phyloP scores from a whole-genome alignment of 495 filamentous ascomycete species.

The Apodospora peruviana region DNA sequence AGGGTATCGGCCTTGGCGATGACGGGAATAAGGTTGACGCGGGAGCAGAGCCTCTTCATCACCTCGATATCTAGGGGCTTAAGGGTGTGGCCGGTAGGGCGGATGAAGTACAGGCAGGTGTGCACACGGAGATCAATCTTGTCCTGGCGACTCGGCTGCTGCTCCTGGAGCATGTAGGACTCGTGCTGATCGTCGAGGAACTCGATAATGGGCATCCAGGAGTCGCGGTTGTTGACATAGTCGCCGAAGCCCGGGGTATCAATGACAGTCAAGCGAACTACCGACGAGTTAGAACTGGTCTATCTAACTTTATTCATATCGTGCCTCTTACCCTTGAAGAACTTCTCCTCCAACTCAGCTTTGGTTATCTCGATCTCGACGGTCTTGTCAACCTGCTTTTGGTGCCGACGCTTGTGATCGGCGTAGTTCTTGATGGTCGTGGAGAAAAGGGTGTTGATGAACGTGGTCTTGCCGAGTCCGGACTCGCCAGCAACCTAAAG shows the following conservation, averaged over 20 bases:
- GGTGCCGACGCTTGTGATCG: constrained; percentile 96
- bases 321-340: constrained; percentile 83
- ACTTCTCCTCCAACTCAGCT: constrained; percentile 99
- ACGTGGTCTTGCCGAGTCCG: constrained; percentile 96
- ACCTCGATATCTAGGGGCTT: constrained; percentile 99
- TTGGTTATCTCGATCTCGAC: constrained; percentile 99
- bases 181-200: constrained; percentile 99
- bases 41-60: constrained; percentile 96
- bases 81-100: constrained; percentile 94
- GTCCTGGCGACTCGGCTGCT: constrained; percentile 92
- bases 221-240: constrained; percentile 99
- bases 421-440: constrained; percentile 99
- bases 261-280: constrained; percentile 96
- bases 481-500: constrained; percentile 95
- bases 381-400: constrained; percentile 98
- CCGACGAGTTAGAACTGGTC: constrained; percentile 14
- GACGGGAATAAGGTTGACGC: constrained; percentile 97
- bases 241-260: constrained; percentile 98
- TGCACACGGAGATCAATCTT: constrained; percentile 99
- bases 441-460: constrained; percentile 99
- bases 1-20: constrained; percentile 98
- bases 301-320: background rate
- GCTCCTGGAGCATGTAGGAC: constrained; percentile 99
- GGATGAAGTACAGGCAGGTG: constrained; percentile 97
- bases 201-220: constrained; percentile 99